Evolutionary conservation across 345 rosid genomes (phyloP), one percentile per base, ranked within the genome.

Genomic region (Eucalyptus curtisii): DNA sequence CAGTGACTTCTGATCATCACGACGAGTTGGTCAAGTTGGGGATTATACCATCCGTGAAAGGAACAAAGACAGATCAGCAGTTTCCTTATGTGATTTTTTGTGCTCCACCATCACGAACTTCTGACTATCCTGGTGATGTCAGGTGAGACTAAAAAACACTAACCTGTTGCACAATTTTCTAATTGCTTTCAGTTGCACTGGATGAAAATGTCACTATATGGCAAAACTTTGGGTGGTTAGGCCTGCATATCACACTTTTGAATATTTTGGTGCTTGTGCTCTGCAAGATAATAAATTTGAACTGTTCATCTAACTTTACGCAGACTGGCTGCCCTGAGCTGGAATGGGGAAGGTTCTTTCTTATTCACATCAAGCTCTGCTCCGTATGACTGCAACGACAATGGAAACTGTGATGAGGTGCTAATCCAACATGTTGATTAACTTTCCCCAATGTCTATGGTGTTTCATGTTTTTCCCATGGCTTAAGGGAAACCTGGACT

Each of bases 341-440:
- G 99, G 99, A 97, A 92, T 30, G 96, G 98, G 10, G 96, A 97
- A 89, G 99, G 99, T 87, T 92, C 95, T 87, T 97, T 97, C 93
- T 87, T 97, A 87, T 97, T 97, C 89, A 96, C 99, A 45, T 97
- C 99, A 37, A 97, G 99, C 91, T 94, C 99, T 85, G 97, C 98
- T 88, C 96, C 95, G 10, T 97, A 89, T 91, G 98, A 97, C 91
- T 93, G 99, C 92, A 88, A 71, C 86, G 92, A 95, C 93, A 97
- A 97, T 87, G 99, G 98, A 91, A 90, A 88, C 8, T 97, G 99
- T 89, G 90, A 95, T 61, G 99, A 96, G 99, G 99, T 97, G 92
- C 89, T 85, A 55, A 86, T 89, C 45, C 52, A 76, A 68, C 82
- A 86, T 88, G 87, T 82, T 57, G 19, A 87, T 66, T 87, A 20